Percentiles rank a stretch among this genome's conserved stretches.
These are phyloP conservation scores for Leptodermis oblonga DNA, from an alignment of 257 asterid genomes.

Conservation along the genomic window DNA sequence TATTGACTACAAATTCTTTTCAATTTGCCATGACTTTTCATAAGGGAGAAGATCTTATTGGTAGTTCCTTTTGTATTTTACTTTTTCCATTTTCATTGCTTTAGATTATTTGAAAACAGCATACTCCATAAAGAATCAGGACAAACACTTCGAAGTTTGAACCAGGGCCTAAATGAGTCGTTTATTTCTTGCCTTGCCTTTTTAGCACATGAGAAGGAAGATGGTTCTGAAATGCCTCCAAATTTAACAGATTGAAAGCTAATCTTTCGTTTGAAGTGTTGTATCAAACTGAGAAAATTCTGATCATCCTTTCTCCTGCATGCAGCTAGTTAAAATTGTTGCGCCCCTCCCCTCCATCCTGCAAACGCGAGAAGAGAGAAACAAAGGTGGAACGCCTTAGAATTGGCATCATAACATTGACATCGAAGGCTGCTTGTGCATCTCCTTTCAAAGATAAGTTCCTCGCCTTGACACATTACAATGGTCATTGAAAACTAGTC, in stretches of 20 bases:
- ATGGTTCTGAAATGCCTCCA: too few species aligned
- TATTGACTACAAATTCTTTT: not conserved
- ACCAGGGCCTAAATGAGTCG: too few species aligned
- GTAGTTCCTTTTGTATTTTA: not conserved
- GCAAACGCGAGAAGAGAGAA: slow-evolving; percentile 35
- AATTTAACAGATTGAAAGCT: too few species aligned
- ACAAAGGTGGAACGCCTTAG: not conserved
- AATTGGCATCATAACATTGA: not conserved
- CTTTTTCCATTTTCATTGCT: not conserved
- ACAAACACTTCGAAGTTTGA: not conserved
- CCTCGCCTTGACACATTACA: not conserved
- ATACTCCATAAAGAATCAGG: not conserved
- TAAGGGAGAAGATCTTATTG: not conserved
- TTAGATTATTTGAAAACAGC: not conserved
- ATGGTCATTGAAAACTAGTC: not conserved
- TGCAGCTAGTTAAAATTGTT: slow-evolving; percentile 51
- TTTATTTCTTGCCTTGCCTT: not conserved
- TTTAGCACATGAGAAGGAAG: not conserved
- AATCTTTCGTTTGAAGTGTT: not conserved
- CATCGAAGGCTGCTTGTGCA: not conserved
- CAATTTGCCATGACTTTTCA: not conserved
- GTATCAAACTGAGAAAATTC: not conserved
- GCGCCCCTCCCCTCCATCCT: slow-evolving; percentile 71
- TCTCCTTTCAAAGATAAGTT: not conserved
- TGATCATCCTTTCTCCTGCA: not conserved